Evolutionary conservation across 2,329 filamentous ascomycete genomes (phyloP), one percentile per base, ranked within the genome.

Genomic region (Aphanocladium album): DNA sequence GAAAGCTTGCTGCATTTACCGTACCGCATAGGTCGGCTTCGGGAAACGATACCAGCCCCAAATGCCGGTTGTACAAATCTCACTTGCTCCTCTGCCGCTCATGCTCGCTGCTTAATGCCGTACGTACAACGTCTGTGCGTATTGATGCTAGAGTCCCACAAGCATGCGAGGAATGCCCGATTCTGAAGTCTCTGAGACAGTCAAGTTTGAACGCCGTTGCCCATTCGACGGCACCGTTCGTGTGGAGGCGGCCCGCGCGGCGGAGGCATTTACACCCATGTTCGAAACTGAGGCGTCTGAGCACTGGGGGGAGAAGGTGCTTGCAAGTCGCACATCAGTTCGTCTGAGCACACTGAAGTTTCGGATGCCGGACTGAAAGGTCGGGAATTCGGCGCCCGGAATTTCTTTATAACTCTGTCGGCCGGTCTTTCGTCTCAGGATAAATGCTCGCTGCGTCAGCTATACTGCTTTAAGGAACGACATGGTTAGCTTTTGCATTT

Each of bases 221-320:
- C 30, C 33, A 30, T 41, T 50, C 35, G 55, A 57, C 33, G n/a
- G 27, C 23, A 46, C 23, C 17, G 17, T 41, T 33, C 30, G 45
- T 49, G 55, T 41, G 55, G 55, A 50, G 45, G 55, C 45, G 41
- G 54, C 55, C 55, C 55, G 55, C 55, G 55, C 55, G 55, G 55
- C 33, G 45, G 33, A 30, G 33, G 37, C 52, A 41, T 33, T 41
- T 16, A 30, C 11, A 23, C 55, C 55, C 55, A 57, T 50, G 45
- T 57, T 49, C 55, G 55, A 57, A 57, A 57, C 55, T 21, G 23
- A 37, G 35, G 35, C 43, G 54, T 57, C 37, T 45, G 47, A 59
- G 56, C 46, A 59, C 46, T 37, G 45, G 46, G 35, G 45, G n/a
- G 5, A 16, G 16, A 30, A 37, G 33, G 41, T 30, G 45, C 33